A percentile compares a stretch with the other conserved stretches of the same genome.
Conservation (phyloP, 1,284 basidiomycete species). For the Phellopilus nigrolimitatus region DNA sequence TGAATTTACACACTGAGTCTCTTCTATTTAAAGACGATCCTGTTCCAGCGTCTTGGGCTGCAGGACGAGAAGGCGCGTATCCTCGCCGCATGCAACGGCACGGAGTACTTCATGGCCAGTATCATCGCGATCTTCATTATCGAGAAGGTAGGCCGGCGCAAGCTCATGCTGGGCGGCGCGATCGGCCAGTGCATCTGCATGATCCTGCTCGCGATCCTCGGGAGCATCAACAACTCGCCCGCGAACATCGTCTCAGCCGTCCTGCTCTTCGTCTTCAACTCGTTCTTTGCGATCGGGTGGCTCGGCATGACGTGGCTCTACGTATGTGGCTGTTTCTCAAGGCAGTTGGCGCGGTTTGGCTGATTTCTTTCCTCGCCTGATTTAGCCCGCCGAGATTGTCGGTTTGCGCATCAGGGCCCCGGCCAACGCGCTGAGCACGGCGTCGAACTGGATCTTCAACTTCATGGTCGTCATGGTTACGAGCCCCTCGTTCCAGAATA, state of each 20-base stretch:
- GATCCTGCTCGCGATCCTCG: constrained; percentile 54
- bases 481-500: constrained; percentile 59
- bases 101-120: constrained; percentile 63
- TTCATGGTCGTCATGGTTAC: constrained; percentile 66
- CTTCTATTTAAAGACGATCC: constrained; percentile 38
- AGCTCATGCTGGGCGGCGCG: constrained; percentile 66
- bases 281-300: constrained; percentile 71
- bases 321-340: constrained; percentile 32
- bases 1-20: not conserved
- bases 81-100: constrained; percentile 65
- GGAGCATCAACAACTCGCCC: constrained; percentile 41
- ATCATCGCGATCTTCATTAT: constrained; percentile 55
- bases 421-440: constrained; percentile 64
- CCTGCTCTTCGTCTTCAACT: constrained; percentile 65
- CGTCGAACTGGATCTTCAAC: constrained; percentile 67
- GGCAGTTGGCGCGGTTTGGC: no score
- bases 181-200: constrained; percentile 60
- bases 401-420: constrained; percentile 58
- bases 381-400: constrained; percentile 60
- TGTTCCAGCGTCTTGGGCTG: constrained; percentile 58
- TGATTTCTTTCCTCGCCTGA: constrained; percentile 9
- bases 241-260: constrained; percentile 51
- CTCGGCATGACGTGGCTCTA: constrained; percentile 71
- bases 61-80: constrained; percentile 58
- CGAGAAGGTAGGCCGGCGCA: constrained; percentile 58